Evolutionary conservation across 352 stramenopile species (phyloP).

Genomic region (Elongisporangium undulatum): DNA sequence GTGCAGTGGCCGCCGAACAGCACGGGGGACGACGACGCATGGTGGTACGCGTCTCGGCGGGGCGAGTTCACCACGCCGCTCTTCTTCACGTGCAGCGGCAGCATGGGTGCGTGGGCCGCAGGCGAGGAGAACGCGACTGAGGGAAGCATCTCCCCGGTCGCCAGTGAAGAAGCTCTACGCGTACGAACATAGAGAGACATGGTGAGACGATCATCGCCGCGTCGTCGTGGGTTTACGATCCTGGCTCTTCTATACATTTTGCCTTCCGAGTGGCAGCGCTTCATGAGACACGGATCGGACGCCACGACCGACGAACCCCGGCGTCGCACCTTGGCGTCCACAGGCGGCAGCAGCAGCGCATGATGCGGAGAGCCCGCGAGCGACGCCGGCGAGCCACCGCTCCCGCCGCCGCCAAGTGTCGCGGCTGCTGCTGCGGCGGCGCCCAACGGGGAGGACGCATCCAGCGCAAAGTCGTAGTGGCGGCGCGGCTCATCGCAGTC

Average conservation of each 20-base stretch:
- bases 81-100: constrained; percentile 18
- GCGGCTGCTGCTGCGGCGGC: constrained; percentile 10
- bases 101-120: constrained; percentile 6
- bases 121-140: not conserved
- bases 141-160: not conserved
- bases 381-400: constrained; percentile 6
- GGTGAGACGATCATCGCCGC: constrained; percentile 7
- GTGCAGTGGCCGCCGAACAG: not conserved
- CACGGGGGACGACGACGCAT: constrained; percentile 8
- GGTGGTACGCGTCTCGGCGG: constrained; percentile 13
- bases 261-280: constrained; percentile 59
- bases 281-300: constrained; percentile 25
- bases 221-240: constrained; percentile 9
- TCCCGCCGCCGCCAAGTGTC: constrained; percentile 19
- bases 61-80: constrained; percentile 26
- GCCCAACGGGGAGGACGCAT: constrained; percentile 10
- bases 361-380: not conserved
- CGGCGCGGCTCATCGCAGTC: constrained; percentile 16
- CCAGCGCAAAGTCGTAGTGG: constrained; percentile 11
- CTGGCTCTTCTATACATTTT: constrained; percentile 49
- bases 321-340: constrained; percentile 50
- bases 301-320: constrained; percentile 26
- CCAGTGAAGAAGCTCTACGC: not conserved
- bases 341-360: constrained; percentile 10
- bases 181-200: not conserved